Evolutionary conservation across 139 green algal species (phyloP).

Genomic region (Chlamydomonas sphaeroides): DNA sequence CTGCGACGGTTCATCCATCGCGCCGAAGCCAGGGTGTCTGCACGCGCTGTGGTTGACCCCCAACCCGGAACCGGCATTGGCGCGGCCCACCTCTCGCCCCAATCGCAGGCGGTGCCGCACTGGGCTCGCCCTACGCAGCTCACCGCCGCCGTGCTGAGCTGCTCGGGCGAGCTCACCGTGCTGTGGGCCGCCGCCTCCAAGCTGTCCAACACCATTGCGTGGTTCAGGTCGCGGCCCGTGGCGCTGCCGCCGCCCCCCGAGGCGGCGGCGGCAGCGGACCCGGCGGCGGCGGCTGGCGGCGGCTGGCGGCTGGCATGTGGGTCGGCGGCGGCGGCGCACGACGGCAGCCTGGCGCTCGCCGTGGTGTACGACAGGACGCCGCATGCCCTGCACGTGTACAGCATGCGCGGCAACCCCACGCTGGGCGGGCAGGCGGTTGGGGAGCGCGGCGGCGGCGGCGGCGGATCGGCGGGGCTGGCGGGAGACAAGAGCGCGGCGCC

Average conservation of each 20-base stretch:
- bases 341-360: neutral
- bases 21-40: too few species aligned
- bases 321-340: neutral
- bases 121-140: conserved; percentile 24
- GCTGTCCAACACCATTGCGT: conserved; percentile 11
- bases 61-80: too few species aligned
- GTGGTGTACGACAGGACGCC: conserved; percentile 26
- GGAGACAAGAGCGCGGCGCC: neutral
- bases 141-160: conserved; percentile 1
- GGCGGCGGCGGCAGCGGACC: neutral
- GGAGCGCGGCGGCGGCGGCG: neutral
- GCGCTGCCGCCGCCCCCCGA: conserved; percentile 3
- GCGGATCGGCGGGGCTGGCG: neutral
- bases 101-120: conserved; percentile 18
- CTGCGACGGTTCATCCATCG: too few species aligned
- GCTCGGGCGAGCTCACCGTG: neutral
- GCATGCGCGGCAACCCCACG: conserved; percentile 29
- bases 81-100: too few species aligned
- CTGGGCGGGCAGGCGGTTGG: neutral
- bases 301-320: neutral
- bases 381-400: conserved; percentile 4
- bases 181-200: conserved; percentile 31
- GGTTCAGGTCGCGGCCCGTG: neutral
- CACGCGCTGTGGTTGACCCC: too few species aligned
- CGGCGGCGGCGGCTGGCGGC: too few species aligned